Percentiles rank a stretch among this genome's conserved stretches.
Evolutionary conservation across 2,329 filamentous ascomycete species (phyloP).

Genomic region (Epichloe baconii): DNA sequence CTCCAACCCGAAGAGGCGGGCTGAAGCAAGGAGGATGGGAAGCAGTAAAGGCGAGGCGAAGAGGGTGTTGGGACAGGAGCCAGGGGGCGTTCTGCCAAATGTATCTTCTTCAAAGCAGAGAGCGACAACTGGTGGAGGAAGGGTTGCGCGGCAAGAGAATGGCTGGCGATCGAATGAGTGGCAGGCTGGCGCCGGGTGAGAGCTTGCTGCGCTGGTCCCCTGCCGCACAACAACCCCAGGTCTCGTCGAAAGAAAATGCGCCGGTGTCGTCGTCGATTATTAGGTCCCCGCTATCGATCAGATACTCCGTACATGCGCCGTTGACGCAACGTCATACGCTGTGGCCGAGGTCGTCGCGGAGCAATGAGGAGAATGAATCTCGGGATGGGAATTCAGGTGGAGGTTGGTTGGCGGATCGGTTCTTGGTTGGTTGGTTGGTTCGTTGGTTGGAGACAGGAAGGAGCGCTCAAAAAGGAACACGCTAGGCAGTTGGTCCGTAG

Average conservation of each 20-base stretch:
- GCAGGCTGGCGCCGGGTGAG: neutral
- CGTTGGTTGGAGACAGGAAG: neutral
- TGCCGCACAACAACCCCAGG: neutral
- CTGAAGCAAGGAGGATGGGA: neutral
- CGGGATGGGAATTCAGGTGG: constrained; percentile 1
- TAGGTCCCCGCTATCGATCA: neutral
- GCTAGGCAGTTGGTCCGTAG: neutral
- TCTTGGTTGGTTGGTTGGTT: neutral
- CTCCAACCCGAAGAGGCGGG: constrained; percentile 2
- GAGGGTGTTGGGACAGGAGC: neutral
- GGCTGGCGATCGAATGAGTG: neutral
- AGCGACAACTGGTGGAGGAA: neutral
- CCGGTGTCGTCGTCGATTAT: neutral
- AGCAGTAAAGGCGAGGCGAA: neutral
- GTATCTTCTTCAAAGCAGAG: too few species aligned
- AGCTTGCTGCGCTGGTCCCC: neutral
- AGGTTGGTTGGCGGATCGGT: neutral
- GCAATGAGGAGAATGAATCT: neutral
- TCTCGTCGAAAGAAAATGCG: neutral
- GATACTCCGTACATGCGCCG: neutral
- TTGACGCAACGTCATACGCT: neutral
- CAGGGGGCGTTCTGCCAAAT: too few species aligned
- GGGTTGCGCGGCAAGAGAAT: neutral
- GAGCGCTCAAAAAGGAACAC: neutral
- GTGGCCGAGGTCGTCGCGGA: neutral